These are phyloP conservation scores for Papiliotrema fonsecae DNA, from an alignment of 1,284 basidiomycete genomes.

Conservation along the genomic window DNA sequence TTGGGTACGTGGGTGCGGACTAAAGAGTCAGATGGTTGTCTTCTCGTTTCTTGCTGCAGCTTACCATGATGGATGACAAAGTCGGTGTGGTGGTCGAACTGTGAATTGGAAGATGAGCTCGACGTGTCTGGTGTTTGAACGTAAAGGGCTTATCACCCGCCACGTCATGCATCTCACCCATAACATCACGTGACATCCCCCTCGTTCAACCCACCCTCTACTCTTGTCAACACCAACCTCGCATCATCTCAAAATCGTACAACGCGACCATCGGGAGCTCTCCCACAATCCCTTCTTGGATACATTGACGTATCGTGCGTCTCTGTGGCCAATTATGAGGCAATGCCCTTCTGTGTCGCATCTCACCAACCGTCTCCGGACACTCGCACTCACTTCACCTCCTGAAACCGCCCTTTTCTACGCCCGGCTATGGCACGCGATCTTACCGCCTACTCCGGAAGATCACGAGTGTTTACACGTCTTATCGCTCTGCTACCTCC, in stretches of 20 bases:
- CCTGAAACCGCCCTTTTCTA: constrained; percentile 39
- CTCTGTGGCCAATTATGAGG: not conserved
- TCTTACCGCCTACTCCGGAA: constrained; percentile 35
- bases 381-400: constrained; percentile 28
- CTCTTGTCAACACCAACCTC: too few species aligned
- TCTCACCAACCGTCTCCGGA: constrained; percentile 31
- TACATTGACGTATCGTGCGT: too few species aligned
- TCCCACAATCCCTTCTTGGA: too few species aligned
- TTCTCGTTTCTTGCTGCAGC: not conserved
- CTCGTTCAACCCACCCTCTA: not conserved
- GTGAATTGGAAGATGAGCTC: not conserved
- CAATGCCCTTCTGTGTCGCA: constrained; percentile 26
- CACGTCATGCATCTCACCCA: not conserved
- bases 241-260: too few species aligned
- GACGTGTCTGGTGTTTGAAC: not conserved
- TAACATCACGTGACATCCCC: not conserved
- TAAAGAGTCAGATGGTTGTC: not conserved
- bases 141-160: not conserved
- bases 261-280: too few species aligned
- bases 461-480: constrained; percentile 80
- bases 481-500: constrained; percentile 71
- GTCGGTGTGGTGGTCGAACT: not conserved
- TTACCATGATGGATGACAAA: constrained; percentile 1
- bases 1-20: constrained; percentile 5
- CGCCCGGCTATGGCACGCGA: constrained; percentile 32